phyloP scores from a whole-genome alignment of 768 basidiomycete species.

The Sporobolomyces pararoseus region DNA sequence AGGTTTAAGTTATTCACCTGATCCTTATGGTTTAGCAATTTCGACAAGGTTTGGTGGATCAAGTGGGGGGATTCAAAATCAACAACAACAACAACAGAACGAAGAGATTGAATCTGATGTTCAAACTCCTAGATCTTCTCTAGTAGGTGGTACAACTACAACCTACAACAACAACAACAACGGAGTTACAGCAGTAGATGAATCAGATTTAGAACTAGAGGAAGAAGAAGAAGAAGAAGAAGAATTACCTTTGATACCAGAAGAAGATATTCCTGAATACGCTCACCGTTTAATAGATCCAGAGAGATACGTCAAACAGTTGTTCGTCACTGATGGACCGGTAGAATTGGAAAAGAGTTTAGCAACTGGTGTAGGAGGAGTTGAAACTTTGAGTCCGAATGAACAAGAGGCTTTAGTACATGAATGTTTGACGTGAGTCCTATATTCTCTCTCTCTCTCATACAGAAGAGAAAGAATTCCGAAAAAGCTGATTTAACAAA shows the following conservation, averaged over 20 bases:
- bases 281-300: slow-evolving; percentile 36
- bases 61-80: too few relatives aligned
- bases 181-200: too few relatives aligned
- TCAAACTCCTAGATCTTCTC: too few relatives aligned
- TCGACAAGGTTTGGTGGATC: too few relatives aligned
- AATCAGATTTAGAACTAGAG: too few relatives aligned
- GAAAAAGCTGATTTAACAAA: too few relatives aligned
- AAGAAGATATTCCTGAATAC: slow-evolving; percentile 35
- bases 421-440: slow-evolving; percentile 40
- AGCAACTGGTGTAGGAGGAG: background rate
- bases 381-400: slow-evolving; percentile 33
- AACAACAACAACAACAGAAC: too few relatives aligned
- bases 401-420: slow-evolving; percentile 44
- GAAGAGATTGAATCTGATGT: too few relatives aligned
- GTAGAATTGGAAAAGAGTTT: slow-evolving; percentile 32
- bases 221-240: slow-evolving; percentile 13
- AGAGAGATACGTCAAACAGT: slow-evolving; percentile 25
- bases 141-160: too few relatives aligned
- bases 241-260: slow-evolving; percentile 1
- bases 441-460: background rate
- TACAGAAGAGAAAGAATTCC: too few relatives aligned
- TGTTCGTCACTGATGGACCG: slow-evolving; percentile 29
- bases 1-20: background rate
- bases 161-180: too few relatives aligned
- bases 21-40: too few relatives aligned